Conservation (phyloP, 345 rosid species). For the Nasturtium officinale region DNA sequence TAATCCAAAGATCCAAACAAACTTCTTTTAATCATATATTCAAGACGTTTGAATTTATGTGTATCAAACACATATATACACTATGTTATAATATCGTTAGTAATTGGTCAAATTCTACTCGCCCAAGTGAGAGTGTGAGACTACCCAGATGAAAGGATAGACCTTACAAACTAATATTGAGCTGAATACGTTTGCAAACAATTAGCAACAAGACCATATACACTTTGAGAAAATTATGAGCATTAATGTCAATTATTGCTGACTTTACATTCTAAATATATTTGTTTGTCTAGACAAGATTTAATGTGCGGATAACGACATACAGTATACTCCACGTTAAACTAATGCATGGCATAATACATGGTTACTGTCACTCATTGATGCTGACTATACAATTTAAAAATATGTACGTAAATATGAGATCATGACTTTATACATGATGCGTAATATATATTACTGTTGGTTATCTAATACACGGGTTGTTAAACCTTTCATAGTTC, state of each 20-base stretch:
- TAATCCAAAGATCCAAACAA: neutral
- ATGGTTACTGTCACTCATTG: slow-evolving; percentile 22
- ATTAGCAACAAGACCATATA: neutral
- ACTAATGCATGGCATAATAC: slow-evolving; percentile 27
- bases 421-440: slow-evolving; percentile 24
- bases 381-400: neutral
- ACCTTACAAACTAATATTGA: neutral
- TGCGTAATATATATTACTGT: neutral
- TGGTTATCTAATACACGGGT: neutral
- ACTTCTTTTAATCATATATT: neutral
- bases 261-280: too few species aligned
- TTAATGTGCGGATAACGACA: slow-evolving; percentile 25
- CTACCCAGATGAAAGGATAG: neutral
- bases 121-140: slow-evolving; percentile 9
- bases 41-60: neutral
- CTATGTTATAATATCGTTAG: neutral
- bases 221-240: neutral
- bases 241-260: neutral
- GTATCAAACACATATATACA: neutral
- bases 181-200: neutral
- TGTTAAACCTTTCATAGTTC: neutral
- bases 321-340: slow-evolving; percentile 17
- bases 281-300: too few species aligned
- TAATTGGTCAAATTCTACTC: neutral
- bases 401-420: neutral